Conservation (phyloP, 257 asterid genomes). For the Ilex asprella region DNA sequence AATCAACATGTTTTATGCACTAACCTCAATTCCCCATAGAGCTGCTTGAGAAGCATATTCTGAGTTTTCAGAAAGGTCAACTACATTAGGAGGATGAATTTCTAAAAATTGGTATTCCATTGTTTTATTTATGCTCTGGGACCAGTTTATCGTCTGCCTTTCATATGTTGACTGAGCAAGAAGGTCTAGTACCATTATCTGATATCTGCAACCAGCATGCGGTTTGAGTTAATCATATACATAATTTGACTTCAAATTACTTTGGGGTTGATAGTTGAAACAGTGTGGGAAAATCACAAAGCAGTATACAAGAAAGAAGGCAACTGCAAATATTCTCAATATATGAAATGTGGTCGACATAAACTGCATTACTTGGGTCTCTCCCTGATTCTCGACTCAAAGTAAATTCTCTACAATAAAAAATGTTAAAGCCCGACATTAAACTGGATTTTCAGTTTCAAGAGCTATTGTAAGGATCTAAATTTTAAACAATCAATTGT, state of each 20-base stretch:
- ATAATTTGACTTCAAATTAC: slow-evolving; percentile 12
- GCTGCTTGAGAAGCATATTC: slow-evolving; percentile 92
- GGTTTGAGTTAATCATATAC: slow-evolving; percentile 3
- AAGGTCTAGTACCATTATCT: slow-evolving; percentile 68
- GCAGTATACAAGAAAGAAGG: too few relatives aligned
- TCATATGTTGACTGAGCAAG: slow-evolving; percentile 56
- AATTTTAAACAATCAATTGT: too few relatives aligned
- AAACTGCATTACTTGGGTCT: too few relatives aligned
- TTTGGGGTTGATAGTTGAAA: background rate
- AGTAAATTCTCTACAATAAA: too few relatives aligned
- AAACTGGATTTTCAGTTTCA: too few relatives aligned
- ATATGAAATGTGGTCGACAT: too few relatives aligned
- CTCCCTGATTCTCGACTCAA: too few relatives aligned
- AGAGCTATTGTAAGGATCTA: too few relatives aligned
- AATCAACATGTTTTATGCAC: slow-evolving; percentile 27
- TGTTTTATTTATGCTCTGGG: slow-evolving; percentile 36
- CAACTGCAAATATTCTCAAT: too few relatives aligned
- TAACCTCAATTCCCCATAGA: slow-evolving; percentile 92
- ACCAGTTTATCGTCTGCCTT: slow-evolving; percentile 36
- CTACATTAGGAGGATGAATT: slow-evolving; percentile 80
- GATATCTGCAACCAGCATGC: slow-evolving; percentile 53
- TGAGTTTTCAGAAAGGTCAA: slow-evolving; percentile 73
- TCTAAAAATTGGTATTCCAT: slow-evolving; percentile 41
- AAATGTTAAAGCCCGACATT: too few relatives aligned
- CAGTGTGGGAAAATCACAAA: background rate